Conservation (phyloP, 768 basidiomycete species). For the Podaxis rugospora region DNA sequence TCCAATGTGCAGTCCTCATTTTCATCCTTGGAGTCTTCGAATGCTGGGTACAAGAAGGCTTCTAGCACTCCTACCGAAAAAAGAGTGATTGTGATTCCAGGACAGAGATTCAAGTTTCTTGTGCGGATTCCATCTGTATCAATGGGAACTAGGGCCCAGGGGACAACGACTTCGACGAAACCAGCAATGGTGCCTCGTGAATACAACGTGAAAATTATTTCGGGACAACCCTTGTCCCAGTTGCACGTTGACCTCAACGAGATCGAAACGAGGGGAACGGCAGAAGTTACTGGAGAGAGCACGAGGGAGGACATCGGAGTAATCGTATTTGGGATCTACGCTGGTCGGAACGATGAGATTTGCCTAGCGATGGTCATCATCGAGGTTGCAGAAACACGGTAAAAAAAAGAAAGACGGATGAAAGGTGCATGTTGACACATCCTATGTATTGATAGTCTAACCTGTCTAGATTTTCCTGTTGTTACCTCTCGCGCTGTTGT, state of each 20-base stretch:
- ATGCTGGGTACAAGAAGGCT: conserved; percentile 33
- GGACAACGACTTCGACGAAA: neutral
- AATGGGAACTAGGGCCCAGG: conserved; percentile 10
- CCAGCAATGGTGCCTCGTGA: conserved; percentile 7
- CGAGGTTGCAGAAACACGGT: conserved; percentile 43
- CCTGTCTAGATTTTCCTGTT: conserved; percentile 15
- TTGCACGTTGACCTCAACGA: conserved; percentile 47
- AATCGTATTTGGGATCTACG: conserved; percentile 52
- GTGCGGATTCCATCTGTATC: conserved; percentile 36
- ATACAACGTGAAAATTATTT: conserved; percentile 45
- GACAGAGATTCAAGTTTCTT: conserved; percentile 57
- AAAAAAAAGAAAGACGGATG: neutral
- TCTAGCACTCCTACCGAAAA: conserved; percentile 26
- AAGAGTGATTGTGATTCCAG: conserved; percentile 45
- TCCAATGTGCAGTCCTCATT: conserved; percentile 50
- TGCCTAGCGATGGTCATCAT: conserved; percentile 53
- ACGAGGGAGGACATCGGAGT: conserved; percentile 46
- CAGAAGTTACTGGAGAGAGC: conserved; percentile 57
- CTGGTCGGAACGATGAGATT: conserved; percentile 34
- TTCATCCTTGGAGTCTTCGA: conserved; percentile 60
- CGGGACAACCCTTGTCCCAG: conserved; percentile 48
- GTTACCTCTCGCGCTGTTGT: neutral
- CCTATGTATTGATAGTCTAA: conserved; percentile 5
- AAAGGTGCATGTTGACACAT: neutral
- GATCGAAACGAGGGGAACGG: conserved; percentile 37